Percentiles rank a stretch among this genome's conserved stretches.
Conservation (phyloP, 2,329 filamentous ascomycete genomes). For the Neocucurbitaria cava region DNA sequence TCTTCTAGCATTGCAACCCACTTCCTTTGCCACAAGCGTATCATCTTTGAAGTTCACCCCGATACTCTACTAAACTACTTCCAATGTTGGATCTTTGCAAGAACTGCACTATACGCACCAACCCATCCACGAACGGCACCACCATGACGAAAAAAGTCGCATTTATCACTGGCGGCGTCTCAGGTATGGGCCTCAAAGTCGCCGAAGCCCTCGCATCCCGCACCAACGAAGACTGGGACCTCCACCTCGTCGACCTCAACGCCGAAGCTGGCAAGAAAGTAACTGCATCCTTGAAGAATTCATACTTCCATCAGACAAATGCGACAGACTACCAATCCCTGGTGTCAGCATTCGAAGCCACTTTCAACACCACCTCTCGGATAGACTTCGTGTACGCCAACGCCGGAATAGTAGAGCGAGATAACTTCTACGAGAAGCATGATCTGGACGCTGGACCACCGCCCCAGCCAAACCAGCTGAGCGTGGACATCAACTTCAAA, state of each 20-base stretch:
- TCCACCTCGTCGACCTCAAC: conserved; percentile 53
- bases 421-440: conserved; percentile 51
- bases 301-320: conserved; percentile 50
- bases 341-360: conserved; percentile 45
- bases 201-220: conserved; percentile 48
- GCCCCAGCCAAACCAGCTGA: conserved; percentile 42
- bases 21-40: background rate
- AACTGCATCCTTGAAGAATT: conserved; percentile 29
- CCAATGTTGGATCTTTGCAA: conserved; percentile 3
- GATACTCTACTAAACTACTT: background rate
- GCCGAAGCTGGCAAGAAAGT: conserved; percentile 43
- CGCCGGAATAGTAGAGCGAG: conserved; percentile 54
- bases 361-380: conserved; percentile 44
- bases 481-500: conserved; percentile 49
- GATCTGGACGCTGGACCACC: conserved; percentile 31
- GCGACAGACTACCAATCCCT: conserved; percentile 48
- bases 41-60: background rate
- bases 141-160: conserved; percentile 52
- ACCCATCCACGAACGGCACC: background rate
- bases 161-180: conserved; percentile 79
- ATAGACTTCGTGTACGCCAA: conserved; percentile 60
- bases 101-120: background rate
- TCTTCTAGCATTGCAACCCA: background rate
- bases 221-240: conserved; percentile 42
- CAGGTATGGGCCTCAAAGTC: conserved; percentile 56